Conservation (phyloP, 257 asterid species). For the Galeopsis tetrahit region DNA sequence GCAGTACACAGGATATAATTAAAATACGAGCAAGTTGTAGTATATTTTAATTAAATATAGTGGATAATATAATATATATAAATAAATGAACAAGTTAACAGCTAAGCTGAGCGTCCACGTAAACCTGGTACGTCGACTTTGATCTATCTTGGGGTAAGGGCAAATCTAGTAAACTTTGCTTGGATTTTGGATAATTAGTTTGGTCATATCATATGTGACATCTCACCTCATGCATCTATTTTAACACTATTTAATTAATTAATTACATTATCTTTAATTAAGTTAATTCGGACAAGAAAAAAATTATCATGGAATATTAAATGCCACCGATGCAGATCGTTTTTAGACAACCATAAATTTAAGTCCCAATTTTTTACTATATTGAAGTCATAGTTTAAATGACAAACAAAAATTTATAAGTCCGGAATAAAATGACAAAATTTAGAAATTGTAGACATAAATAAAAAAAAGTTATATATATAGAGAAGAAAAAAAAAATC, state of each 20-base stretch:
- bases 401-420: too few relatives aligned
- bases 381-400: too few relatives aligned
- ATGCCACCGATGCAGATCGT: not conserved
- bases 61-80: not conserved
- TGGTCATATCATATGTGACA: conserved; percentile 15
- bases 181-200: conserved; percentile 24
- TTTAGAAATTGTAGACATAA: too few relatives aligned
- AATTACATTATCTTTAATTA: not conserved
- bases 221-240: not conserved
- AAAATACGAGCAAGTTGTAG: conserved; percentile 17
- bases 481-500: too few relatives aligned
- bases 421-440: too few relatives aligned
- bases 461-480: too few relatives aligned
- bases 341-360: not conserved
- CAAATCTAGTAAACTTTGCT: conserved; percentile 36
- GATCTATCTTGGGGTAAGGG: conserved; percentile 18
- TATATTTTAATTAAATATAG: not conserved
- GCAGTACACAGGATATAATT: not conserved
- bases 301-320: not conserved
- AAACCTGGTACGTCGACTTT: conserved; percentile 13
- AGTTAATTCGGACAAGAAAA: not conserved
- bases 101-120: conserved; percentile 36
- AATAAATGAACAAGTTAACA: conserved; percentile 2
- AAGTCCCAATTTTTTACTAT: not conserved
- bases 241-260: not conserved